Percentiles rank a stretch among this genome's conserved stretches.
These are phyloP conservation scores for Hanseniaspora lachancei DNA, from an alignment of 805 yeast species.

Conservation along the genomic window DNA sequence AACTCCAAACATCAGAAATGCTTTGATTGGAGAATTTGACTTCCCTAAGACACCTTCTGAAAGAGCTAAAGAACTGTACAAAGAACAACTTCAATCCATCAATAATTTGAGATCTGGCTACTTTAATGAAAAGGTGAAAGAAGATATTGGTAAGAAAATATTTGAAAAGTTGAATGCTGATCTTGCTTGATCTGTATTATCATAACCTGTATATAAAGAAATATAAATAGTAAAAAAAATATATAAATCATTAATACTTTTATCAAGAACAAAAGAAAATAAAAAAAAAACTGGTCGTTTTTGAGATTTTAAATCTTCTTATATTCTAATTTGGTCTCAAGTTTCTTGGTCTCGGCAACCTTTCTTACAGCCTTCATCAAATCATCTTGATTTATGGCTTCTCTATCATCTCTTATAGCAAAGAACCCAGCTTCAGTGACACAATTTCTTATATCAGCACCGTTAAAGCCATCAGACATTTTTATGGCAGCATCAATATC, in stretches of 20 bases:
- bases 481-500: constrained; percentile 95
- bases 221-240: constrained; percentile 12
- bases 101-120: constrained; percentile 20
- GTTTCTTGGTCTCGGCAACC: constrained; percentile 90
- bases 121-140: constrained; percentile 32
- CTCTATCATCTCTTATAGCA: constrained; percentile 95
- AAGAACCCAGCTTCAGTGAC: constrained; percentile 98
- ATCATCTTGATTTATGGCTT: constrained; percentile 84
- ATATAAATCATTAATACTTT: too few species aligned
- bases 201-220: constrained; percentile 14
- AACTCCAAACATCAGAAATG: constrained; percentile 43
- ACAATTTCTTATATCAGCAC: constrained; percentile 95
- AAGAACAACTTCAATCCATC: constrained; percentile 31
- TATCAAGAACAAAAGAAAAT: background rate
- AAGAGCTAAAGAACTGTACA: constrained; percentile 48
- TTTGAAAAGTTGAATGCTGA: constrained; percentile 24
- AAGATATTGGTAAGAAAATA: constrained; percentile 33
- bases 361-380: constrained; percentile 96
- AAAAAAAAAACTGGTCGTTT: too few species aligned
- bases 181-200: background rate
- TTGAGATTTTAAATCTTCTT: constrained; percentile 52
- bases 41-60: constrained; percentile 59
- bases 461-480: constrained; percentile 98
- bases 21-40: constrained; percentile 31
- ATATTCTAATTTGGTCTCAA: constrained; percentile 91